phyloP scores from a whole-genome alignment of 805 yeast species.

The Lipomyces kockii region DNA sequence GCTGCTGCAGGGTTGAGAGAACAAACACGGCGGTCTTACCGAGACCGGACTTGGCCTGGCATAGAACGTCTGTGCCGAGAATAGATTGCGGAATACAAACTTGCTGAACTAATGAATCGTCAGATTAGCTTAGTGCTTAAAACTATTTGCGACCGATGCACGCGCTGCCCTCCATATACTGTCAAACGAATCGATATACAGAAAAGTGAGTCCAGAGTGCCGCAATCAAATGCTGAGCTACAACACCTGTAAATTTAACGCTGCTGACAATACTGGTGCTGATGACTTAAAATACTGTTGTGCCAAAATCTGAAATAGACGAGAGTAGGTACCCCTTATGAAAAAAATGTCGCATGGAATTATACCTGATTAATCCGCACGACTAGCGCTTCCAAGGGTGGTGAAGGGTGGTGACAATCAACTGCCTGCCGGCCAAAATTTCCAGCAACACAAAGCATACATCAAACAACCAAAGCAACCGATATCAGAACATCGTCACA shows the following conservation, averaged over 20 bases:
- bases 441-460: background rate
- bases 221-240: background rate
- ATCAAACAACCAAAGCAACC: background rate
- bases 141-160: conserved; percentile 31
- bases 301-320: too few relatives aligned
- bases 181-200: background rate
- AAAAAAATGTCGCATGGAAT: background rate
- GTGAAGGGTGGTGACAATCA: background rate
- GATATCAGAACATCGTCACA: background rate
- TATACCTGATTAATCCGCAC: background rate
- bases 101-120: conserved; percentile 74
- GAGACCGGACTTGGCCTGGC: conserved; percentile 99
- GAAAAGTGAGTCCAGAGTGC: background rate
- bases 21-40: conserved; percentile 99
- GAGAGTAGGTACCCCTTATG: too few relatives aligned
- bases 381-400: background rate
- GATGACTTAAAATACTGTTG: background rate
- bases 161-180: background rate
- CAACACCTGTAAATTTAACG: background rate
- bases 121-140: conserved; percentile 17
- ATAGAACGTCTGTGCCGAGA: conserved; percentile 94
- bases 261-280: background rate
- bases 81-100: conserved; percentile 97
- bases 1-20: conserved; percentile 91
- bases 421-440: background rate